Conservation (phyloP, 768 basidiomycete species). For the Coprinopsis marcescibilis region DNA sequence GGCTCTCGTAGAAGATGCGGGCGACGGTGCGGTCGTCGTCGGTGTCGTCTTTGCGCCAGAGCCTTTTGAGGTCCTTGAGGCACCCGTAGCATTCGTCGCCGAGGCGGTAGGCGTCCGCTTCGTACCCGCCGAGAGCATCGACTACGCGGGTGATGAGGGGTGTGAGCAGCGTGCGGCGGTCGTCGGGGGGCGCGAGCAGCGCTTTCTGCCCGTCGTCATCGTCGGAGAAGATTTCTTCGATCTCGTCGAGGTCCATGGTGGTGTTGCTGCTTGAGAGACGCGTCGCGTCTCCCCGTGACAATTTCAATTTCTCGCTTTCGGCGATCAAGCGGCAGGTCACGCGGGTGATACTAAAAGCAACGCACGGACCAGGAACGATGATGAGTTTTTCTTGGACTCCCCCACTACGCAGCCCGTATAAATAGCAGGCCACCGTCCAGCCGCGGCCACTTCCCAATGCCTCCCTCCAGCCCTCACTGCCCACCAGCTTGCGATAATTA, state of each 20-base stretch:
- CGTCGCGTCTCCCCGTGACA: conserved; percentile 1
- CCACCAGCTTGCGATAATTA: too few species aligned
- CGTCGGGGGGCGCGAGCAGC: conserved; percentile 13
- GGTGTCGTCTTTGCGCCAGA: conserved; percentile 94
- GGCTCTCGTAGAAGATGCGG: conserved; percentile 86
- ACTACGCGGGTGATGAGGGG: conserved; percentile 72
- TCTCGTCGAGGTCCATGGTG: conserved; percentile 18
- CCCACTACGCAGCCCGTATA: too few species aligned
- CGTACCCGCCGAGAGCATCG: conserved; percentile 74
- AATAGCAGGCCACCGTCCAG: too few species aligned
- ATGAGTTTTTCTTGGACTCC: too few species aligned
- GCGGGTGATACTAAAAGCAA: too few species aligned
- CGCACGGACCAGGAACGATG: too few species aligned
- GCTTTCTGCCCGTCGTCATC: conserved; percentile 21
- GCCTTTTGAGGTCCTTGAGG: conserved; percentile 88
- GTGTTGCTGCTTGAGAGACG: not conserved
- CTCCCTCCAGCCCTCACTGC: too few species aligned
- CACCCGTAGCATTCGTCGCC: conserved; percentile 82
- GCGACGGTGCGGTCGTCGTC: conserved; percentile 97
- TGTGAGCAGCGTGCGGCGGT: conserved; percentile 52
- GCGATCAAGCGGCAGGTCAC: too few species aligned
- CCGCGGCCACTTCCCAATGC: too few species aligned
- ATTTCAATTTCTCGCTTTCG: too few species aligned
- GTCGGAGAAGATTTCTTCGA: conserved; percentile 33
- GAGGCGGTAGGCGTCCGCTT: conserved; percentile 61